Percentiles rank a stretch among this genome's conserved stretches.
Evolutionary conservation across 805 yeast species (phyloP).

Genomic region (Saturnispora quitensis): DNA sequence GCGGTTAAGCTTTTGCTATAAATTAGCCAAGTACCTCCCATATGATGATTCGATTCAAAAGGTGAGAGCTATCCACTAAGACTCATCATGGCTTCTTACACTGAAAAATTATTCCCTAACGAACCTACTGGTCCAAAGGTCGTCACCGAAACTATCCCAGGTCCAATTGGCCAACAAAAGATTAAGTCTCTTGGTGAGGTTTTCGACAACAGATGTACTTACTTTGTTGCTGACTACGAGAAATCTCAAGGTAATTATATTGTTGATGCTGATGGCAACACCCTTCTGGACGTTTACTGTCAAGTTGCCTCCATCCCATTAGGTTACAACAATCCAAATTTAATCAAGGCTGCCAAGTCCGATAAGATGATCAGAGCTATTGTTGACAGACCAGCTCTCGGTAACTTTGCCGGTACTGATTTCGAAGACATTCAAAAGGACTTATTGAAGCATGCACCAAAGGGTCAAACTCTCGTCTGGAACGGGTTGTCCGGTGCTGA

Average conservation of each 20-base stretch:
- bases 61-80: background rate
- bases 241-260: conserved; percentile 74
- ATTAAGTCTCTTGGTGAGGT: conserved; percentile 48
- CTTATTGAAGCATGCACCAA: conserved; percentile 66
- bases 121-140: conserved; percentile 72
- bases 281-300: conserved; percentile 63
- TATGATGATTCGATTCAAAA: no score
- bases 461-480: conserved; percentile 69
- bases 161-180: conserved; percentile 54
- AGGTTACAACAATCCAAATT: conserved; percentile 79
- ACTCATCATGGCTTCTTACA: conserved; percentile 28
- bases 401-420: conserved; percentile 70
- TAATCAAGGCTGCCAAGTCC: conserved; percentile 58
- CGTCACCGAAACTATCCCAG: conserved; percentile 57
- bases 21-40: background rate
- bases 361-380: conserved; percentile 64
- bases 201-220: conserved; percentile 64
- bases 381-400: conserved; percentile 78
- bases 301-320: conserved; percentile 81
- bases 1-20: background rate
- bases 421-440: conserved; percentile 43
- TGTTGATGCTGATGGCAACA: conserved; percentile 73
- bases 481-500: conserved; percentile 78
- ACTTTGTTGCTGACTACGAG: conserved; percentile 67
- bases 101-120: conserved; percentile 57